These are phyloP conservation scores for Aspergillus japonicus DNA, from an alignment of 2,329 filamentous ascomycete genomes.

Conservation along the genomic window DNA sequence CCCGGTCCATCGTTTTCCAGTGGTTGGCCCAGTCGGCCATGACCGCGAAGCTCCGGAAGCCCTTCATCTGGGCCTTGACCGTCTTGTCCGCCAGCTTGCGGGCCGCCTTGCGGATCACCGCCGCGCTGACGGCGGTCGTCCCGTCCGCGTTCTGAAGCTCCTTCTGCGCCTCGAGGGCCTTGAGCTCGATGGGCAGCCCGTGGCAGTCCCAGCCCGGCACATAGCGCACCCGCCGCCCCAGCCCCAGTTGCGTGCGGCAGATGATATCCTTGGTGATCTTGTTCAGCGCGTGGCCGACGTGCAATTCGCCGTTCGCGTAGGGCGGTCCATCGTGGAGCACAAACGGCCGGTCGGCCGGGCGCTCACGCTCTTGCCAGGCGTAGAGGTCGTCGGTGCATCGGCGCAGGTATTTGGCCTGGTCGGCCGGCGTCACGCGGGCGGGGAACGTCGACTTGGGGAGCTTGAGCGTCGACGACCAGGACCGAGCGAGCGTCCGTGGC, in stretches of 20 bases:
- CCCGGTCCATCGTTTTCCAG: conserved; percentile 63
- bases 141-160: conserved; percentile 28
- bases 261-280: conserved; percentile 97
- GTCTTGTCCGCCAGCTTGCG: conserved; percentile 56
- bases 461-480: conserved; percentile 72
- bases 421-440: conserved; percentile 44
- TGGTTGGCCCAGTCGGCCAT: conserved; percentile 65
- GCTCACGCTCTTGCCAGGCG: conserved; percentile 69
- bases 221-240: conserved; percentile 75
- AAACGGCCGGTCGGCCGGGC: conserved; percentile 62
- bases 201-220: conserved; percentile 97
- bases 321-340: conserved; percentile 92
- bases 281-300: conserved; percentile 92
- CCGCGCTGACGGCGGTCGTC: conserved; percentile 33
- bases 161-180: conserved; percentile 69
- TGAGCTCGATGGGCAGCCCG: conserved; percentile 93
- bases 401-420: conserved; percentile 61
- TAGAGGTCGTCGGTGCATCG: conserved; percentile 87
- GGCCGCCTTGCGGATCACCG: conserved; percentile 55
- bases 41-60: conserved; percentile 59
- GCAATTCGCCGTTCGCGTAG: conserved; percentile 89
- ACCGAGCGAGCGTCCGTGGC: conserved; percentile 42
- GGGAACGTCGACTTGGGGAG: conserved; percentile 74
- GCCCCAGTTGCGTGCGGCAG: conserved; percentile 73
- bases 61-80: conserved; percentile 58